phyloP scores from a whole-genome alignment of 2,329 filamentous ascomycete genomes.

The Tolypocladium endophyticum region DNA sequence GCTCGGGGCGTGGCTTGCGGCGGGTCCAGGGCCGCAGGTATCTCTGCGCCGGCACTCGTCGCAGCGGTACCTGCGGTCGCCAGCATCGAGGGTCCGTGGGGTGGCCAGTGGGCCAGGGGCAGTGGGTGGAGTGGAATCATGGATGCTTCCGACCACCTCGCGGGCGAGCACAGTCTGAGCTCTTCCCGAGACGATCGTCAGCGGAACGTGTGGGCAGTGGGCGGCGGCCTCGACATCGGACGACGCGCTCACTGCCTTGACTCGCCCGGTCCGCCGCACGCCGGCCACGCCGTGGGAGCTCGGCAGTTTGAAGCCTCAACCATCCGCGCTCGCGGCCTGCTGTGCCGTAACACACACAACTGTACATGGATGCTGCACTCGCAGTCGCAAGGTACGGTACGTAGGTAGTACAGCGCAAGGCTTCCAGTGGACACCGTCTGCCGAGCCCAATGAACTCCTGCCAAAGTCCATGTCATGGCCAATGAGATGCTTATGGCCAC shows the following conservation, averaged over 20 bases:
- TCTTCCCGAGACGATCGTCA: background rate
- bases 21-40: background rate
- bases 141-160: background rate
- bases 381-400: background rate
- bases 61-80: background rate
- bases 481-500: background rate
- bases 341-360: too few species aligned
- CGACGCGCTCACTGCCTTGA: background rate
- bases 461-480: background rate
- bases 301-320: background rate
- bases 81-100: background rate
- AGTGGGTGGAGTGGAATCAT: background rate
- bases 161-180: background rate
- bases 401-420: too few species aligned
- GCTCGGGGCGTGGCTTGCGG: background rate
- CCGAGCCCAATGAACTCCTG: too few species aligned
- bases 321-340: background rate
- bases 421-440: too few species aligned
- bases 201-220: background rate
- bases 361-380: too few species aligned
- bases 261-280: background rate
- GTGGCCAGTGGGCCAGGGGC: background rate
- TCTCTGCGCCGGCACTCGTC: background rate
- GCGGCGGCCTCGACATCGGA: background rate
- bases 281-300: background rate